Base-by-base conservation (phyloP, 306 rosid genomes). In the Notholithocarpus densiflorus region DNA sequence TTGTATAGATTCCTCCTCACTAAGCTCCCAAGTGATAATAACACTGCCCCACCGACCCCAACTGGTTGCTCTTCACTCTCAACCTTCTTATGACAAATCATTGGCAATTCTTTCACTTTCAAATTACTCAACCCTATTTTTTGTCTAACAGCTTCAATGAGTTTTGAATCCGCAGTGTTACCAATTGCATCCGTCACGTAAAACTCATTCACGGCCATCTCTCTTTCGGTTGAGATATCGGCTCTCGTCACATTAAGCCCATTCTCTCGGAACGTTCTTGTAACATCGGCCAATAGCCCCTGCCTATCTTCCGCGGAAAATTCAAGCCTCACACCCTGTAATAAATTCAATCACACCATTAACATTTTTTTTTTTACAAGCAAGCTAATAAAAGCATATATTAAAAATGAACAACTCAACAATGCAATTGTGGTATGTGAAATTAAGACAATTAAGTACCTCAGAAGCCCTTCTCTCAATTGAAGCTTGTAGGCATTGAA, bases 201-300 rank as follows among this genome's bases (percentile, higher is more conserved):
- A 81, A 95, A 91, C 7, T 90, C 57, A 79, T 95, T 95, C 14
- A 76, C 73, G 17, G 92, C 94, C 75, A 74, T 85, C 40, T 86
- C 91, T 0, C 23, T 80, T 4, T 26, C 29, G 34, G 99, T 91
- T 27, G 93, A 89, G 65, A 95, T 85, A 88, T 95, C 99, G 2
- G 99, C 98, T 76, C 99, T 85, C 0, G 94, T 91, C 65, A 95
- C 93, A 55, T 93, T 95, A 12, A 95, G 87, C 7, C 97, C 96
- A 62, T 93, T 93, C 72, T 95, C 99, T 53, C 98, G 86, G 77
- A 95, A 95, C 12, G 97, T 95, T 82, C 99, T 88, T 56, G 90
- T 93, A 13, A 95, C 97, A 27, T 87, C 91, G 5, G 99, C 99
- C 54, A 95, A 85, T 24, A 95, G 97, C 19, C 94, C 90, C 12